Evolutionary conservation across 2,329 filamentous ascomycete genomes (phyloP), one percentile per base, ranked within the genome.

Genomic region (Samsoniella hepiali): DNA sequence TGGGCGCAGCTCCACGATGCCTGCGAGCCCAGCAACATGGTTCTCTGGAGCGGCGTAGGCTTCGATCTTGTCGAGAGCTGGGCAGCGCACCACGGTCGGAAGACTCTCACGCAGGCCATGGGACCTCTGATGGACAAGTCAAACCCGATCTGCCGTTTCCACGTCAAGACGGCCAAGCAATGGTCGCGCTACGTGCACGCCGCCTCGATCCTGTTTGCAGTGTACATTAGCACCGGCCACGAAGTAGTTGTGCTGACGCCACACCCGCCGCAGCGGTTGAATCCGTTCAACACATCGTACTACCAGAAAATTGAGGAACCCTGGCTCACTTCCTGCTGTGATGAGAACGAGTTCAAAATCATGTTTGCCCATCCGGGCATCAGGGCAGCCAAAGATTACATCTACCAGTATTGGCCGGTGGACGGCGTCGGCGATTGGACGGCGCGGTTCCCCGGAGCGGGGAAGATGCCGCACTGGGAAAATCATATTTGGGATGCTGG

Each of bases 231-330:
- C 36, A 42, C 8, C 31, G 36, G 53, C 36, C 3, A 2, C 36
- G 53, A 56, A 10, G 53, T 56, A 9, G 53, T 56, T 40, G 53
- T 56, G 53, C 36, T 56, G 22, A 42, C 53, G 22, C 36, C 31
- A n/a, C 53, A 56, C 15, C 53, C 53, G 3, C 36, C 53, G 31
- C 34, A 56, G 34, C 51, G 51, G n/a, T 11, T 55, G 13, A 55
- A 55, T 22, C 51, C 51, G n/a, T 29, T 29, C 22, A 3, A 29
- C 10, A 22, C 17, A 11, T 56, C 53, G 53, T 56, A 56, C 5
- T 42, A 42, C 15, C 53, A 42, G n/a, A 56, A 56, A 22, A 55
- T 55, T 13, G 36, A 56, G 13, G 36, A 56, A 22, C 53, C 53
- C 5, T 42, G 53, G 53, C 36, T 56, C 36, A 56, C 9, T 9